These are phyloP conservation scores for Boletales sp. DNA, from an alignment of 768 basidiomycete genomes.

Conservation along the genomic window DNA sequence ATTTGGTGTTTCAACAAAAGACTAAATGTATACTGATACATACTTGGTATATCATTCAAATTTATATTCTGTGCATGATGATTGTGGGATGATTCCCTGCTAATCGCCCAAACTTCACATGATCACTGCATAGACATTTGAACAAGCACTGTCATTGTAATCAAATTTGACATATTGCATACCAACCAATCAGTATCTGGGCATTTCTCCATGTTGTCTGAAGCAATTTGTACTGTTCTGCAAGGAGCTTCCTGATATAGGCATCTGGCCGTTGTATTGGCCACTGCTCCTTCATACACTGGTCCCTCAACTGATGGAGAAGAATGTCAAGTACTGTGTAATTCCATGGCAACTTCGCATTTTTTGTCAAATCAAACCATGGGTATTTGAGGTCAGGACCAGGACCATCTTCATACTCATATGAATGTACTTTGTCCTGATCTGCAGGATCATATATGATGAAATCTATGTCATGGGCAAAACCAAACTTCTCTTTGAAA, in stretches of 20 bases:
- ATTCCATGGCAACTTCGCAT: conserved; percentile 3
- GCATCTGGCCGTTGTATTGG: background rate
- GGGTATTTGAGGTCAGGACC: background rate
- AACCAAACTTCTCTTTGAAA: no score
- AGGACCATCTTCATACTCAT: conserved; percentile 5
- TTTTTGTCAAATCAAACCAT: background rate
- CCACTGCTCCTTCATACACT: background rate
- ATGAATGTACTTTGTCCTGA: background rate
- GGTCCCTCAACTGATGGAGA: background rate
- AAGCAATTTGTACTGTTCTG: conserved; percentile 1
- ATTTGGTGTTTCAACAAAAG: no score
- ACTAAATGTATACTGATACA: no score
- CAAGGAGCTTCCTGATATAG: background rate
- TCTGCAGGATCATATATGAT: background rate
- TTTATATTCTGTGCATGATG: no score
- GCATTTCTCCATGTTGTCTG: background rate
- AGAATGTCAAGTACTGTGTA: background rate
- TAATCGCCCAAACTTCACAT: no score
- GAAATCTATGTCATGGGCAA: conserved; percentile 3
- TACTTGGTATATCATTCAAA: no score
- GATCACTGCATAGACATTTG: no score
- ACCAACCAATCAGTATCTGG: no score
- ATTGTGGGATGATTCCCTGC: no score
- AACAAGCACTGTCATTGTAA: no score
- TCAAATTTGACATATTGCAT: no score